Base-by-base conservation (phyloP, 176 grass and related monocot species). In the Puya raimondii region DNA sequence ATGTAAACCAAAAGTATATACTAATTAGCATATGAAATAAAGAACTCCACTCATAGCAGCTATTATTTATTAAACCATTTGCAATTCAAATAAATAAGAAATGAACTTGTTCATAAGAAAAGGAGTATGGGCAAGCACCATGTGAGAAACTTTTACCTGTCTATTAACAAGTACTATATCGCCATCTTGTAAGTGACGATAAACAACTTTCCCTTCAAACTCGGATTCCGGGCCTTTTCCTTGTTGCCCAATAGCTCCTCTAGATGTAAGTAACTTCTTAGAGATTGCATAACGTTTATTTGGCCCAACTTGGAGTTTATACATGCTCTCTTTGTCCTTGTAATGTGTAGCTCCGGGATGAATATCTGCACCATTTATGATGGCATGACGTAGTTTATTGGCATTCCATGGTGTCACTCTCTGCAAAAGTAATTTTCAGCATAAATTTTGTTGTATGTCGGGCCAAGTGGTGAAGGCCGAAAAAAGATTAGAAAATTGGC, bases 151-250 rank as follows among this genome's bases (percentile, higher is more conserved):
- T 29, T 71, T 69, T 85, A 96, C 92, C 92, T 96, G 92, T 52
- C 92, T 85, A 75, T 96, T 96, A 68, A 92, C 92, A 73, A 96
- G 84, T 66, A 96, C 92, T 48, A 92, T 78, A 22, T 96, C 92
- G 68, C 92, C 92, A 79, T 96, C 83, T 75, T 76, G 84, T 71
- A 96, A 75, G 78, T 92, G 92, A 42, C 92, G 84, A 86, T 89
- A 85, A 33, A 96, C 86, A 80, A 92, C 68, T 72, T 96, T 96
- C 70, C 80, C 83, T 80, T 96, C 92, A 20, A 87, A 87, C 23
- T 81, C 88, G 48, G 73, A 77, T 72, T 83, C 91, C 12, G 86
- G 92, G 61, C 76, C 88, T 63, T 85, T 96, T 26, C 88, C 88
- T 57, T 75, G 74, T 23, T 85, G 84, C 64, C 73, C 71, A 74